Evolutionary conservation across 805 yeast genomes (phyloP), one percentile per base, ranked within the genome.

Genomic region (Ogataea trehalophila): DNA sequence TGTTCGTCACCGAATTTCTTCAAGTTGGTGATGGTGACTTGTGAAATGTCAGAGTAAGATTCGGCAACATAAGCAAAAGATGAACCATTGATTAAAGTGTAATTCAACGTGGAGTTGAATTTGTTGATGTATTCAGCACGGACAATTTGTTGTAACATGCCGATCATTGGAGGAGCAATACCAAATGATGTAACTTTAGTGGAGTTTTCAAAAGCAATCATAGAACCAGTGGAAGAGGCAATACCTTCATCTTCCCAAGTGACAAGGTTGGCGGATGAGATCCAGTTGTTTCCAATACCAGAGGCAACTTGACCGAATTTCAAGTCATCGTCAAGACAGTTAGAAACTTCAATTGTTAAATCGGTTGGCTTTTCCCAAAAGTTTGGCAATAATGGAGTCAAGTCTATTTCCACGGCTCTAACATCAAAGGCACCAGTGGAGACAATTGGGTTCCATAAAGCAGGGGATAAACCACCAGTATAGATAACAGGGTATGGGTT

Each of bases 391-490:
- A 81, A 72, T 0, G 86, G 80, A 11, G 92, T 77, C 41, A 89
- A 57, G 53, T 89, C 95, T 41, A 89, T 61, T 47, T 81, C 83
- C 53, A 84, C 71, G n/a, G 84, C 75, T 16, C 80, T 81, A 31
- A 88, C 69, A 61, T 89, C 95, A 66, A 81, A 87, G 0, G 95
- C 83, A 49, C 80, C 76, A 17, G 77, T 73, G 2, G 87, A 82
- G 6, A 88, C 95, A 51, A 86, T 79, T 4, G 95, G 88, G 43
- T 76, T 73, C 96, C 96, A 89, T 41, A 88, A 67, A 4, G 83
- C 73, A 1, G 96, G 95, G 1, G 90, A 77, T 33, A 82, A 67
- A 2, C 95, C 96, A 6, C 96, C 96, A 1, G 95, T 81, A 67
- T 74, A 89, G 15, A 89, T 75, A 7, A 82, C 78, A 1, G 92